A percentile compares a stretch with the other conserved stretches of the same genome.
Evolutionary conservation across 1,284 basidiomycete species (phyloP).

Genomic region (Moesziomyces sp.): DNA sequence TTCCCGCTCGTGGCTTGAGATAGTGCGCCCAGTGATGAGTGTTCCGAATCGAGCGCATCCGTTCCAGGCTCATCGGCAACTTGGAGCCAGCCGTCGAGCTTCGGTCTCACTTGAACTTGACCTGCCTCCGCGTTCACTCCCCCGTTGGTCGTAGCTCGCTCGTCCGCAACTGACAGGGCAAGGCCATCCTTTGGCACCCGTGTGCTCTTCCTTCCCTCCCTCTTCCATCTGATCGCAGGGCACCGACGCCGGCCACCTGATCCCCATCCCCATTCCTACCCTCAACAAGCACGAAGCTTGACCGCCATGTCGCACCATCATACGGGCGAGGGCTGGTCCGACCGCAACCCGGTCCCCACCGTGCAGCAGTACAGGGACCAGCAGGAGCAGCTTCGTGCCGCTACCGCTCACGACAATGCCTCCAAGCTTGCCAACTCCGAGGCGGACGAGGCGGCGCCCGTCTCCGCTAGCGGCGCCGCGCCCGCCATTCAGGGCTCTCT

Average conservation of each 20-base stretch:
- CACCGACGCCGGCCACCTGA: neutral
- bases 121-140: neutral
- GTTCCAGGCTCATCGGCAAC: neutral
- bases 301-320: constrained; percentile 46
- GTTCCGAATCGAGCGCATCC: neutral
- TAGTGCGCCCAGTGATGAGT: neutral
- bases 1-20: neutral
- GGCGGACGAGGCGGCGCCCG: constrained; percentile 30
- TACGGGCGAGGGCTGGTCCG: constrained; percentile 59
- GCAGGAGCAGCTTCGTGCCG: constrained; percentile 38
- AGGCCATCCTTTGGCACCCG: neutral
- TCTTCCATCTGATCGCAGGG: constrained; percentile 2
- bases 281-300: neutral
- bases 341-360: constrained; percentile 57
- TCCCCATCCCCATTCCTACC: neutral
- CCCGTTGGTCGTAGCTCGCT: neutral
- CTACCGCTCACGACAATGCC: constrained; percentile 27
- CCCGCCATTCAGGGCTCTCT: constrained; percentile 33
- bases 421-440: constrained; percentile 31
- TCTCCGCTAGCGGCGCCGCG: constrained; percentile 19
- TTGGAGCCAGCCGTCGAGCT: neutral
- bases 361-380: constrained; percentile 50
- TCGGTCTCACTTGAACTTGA: neutral
- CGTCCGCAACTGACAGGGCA: neutral
- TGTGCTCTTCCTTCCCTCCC: neutral